Conservation (phyloP, 2,329 filamentous ascomycete species). For the Sporothrix brasiliensis region DNA sequence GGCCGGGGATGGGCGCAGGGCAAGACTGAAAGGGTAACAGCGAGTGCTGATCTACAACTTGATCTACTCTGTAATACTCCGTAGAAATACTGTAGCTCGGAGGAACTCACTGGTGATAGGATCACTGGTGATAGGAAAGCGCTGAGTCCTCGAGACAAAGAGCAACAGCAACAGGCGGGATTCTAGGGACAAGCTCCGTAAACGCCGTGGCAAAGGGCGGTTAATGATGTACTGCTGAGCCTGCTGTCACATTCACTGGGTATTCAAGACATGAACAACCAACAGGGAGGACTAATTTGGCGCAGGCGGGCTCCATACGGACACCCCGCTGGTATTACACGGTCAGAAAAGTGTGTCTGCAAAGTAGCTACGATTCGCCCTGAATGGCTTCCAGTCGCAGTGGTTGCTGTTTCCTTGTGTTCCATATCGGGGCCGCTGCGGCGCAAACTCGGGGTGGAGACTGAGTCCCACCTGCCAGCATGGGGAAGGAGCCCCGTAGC, state of each 20-base stretch:
- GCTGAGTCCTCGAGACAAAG: not conserved
- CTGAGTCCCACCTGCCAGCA: conserved; percentile 8
- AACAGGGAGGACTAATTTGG: conserved; percentile 1
- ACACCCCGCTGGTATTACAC: not conserved
- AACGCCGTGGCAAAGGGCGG: conserved; percentile 4
- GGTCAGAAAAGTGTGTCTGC: not conserved
- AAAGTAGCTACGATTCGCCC: not conserved
- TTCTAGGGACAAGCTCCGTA: conserved; percentile 14
- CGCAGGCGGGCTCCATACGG: not conserved
- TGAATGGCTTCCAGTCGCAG: not conserved
- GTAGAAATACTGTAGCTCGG: not conserved
- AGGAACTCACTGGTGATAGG: not conserved
- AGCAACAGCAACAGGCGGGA: not conserved
- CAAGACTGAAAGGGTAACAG: conserved; percentile 3
- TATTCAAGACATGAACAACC: conserved; percentile 18
- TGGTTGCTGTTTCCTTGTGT: not conserved
- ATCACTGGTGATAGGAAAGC: not conserved
- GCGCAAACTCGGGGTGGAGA: conserved; percentile 4
- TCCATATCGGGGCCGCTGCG: not conserved
- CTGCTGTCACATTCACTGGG: not conserved
- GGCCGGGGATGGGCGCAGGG: conserved; percentile 12
- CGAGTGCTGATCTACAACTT: conserved; percentile 8
- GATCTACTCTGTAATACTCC: too few relatives aligned
- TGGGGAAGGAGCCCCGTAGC: conserved; percentile 6
- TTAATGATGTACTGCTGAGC: not conserved